These are phyloP conservation scores for Boletus speciosus DNA, from an alignment of 768 basidiomycete genomes.

Conservation along the genomic window DNA sequence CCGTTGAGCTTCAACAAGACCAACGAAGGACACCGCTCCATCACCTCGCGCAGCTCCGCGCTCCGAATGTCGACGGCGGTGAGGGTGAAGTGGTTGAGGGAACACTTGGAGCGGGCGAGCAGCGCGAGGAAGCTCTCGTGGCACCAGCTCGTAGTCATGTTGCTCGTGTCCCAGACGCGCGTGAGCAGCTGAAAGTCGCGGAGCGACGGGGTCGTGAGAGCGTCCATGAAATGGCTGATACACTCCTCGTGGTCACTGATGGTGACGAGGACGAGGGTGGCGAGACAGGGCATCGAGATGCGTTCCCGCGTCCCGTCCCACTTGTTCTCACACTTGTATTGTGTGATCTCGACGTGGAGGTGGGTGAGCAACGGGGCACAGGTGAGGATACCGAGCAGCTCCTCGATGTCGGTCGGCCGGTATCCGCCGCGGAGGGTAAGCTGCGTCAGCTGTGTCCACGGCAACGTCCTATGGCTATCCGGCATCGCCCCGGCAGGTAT, in stretches of 20 bases:
- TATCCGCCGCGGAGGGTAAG: conserved; percentile 31
- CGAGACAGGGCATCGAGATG: conserved; percentile 29
- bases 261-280: conserved; percentile 30
- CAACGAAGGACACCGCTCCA: conserved; percentile 30
- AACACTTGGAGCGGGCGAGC: conserved; percentile 26
- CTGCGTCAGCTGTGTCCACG: conserved; percentile 32
- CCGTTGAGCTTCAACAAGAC: conserved; percentile 30
- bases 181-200: conserved; percentile 33
- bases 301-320: conserved; percentile 21
- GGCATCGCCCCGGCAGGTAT: conserved; percentile 32
- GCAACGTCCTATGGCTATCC: conserved; percentile 30
- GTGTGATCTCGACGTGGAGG: conserved; percentile 32
- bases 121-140: conserved; percentile 28
- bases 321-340: conserved; percentile 28
- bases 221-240: conserved; percentile 25
- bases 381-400: conserved; percentile 24
- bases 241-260: conserved; percentile 30
- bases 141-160: conserved; percentile 27
- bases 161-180: conserved; percentile 32
- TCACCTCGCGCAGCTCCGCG: conserved; percentile 21
- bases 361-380: conserved; percentile 26
- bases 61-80: conserved; percentile 24
- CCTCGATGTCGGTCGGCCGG: conserved; percentile 25
- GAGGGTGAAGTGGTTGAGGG: conserved; percentile 31
- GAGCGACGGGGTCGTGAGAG: conserved; percentile 18